phyloP scores from a whole-genome alignment of 164 flowering plant genomes.

The Aristolochia californica region DNA sequence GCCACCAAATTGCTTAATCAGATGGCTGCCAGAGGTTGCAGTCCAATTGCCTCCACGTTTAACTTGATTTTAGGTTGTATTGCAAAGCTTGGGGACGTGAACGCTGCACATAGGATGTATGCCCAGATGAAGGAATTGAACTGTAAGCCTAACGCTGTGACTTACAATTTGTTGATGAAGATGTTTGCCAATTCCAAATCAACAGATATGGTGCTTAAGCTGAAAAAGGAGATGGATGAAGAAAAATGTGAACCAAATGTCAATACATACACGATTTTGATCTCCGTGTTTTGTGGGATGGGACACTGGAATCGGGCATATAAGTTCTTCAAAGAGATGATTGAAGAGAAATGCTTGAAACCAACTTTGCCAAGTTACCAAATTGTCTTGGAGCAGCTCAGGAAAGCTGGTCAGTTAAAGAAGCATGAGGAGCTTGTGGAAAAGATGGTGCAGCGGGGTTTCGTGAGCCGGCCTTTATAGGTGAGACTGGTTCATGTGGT shows the following conservation, averaged over 20 bases:
- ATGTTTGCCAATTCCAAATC: conserved; percentile 74
- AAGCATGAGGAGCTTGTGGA: conserved; percentile 93
- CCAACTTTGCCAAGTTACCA: conserved; percentile 48
- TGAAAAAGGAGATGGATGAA: conserved; percentile 86
- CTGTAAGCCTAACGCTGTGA: conserved; percentile 61
- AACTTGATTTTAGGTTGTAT: conserved; percentile 65
- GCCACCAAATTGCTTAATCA: conserved; percentile 56
- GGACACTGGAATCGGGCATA: conserved; percentile 86
- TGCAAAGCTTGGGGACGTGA: conserved; percentile 51
- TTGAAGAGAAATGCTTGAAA: conserved; percentile 74
- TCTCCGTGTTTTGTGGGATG: conserved; percentile 61
- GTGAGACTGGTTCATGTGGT: too few species aligned
- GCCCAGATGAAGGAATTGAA: conserved; percentile 61
- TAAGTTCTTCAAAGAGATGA: conserved; percentile 68
- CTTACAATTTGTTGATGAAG: conserved; percentile 70
- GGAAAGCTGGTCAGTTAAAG: conserved; percentile 76
- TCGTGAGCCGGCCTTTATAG: conserved; percentile 54
- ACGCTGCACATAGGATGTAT: conserved; percentile 72
- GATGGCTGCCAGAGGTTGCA: conserved; percentile 52
- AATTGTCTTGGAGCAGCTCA: conserved; percentile 60
- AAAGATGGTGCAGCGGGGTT: conserved; percentile 78
- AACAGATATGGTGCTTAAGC: conserved; percentile 74
- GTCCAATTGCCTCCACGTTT: conserved; percentile 53
- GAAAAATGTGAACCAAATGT: conserved; percentile 70
- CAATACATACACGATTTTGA: conserved; percentile 58